Evolutionary conservation across 2,329 filamentous ascomycete species (phyloP).

Genomic region (Fusarium tricinctum): DNA sequence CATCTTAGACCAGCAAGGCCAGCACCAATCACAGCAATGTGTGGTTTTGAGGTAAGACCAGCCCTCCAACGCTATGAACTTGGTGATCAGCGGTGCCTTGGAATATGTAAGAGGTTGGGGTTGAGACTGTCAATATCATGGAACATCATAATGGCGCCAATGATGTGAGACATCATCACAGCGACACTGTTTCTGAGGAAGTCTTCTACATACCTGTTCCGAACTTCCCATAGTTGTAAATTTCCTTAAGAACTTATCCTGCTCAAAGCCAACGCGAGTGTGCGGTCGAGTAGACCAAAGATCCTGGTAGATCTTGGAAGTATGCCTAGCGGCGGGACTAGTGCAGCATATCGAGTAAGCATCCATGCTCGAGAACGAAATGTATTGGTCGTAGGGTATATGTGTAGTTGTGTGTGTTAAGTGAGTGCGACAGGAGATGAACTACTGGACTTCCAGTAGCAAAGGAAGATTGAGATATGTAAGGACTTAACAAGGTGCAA

Average conservation of each 20-base stretch:
- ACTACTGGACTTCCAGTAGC: slow-evolving; percentile 44
- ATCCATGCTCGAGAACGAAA: slow-evolving; percentile 58
- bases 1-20: slow-evolving; percentile 79
- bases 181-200: not conserved
- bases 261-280: slow-evolving; percentile 53
- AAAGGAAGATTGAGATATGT: slow-evolving; percentile 13
- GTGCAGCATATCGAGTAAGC: slow-evolving; percentile 66
- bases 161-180: slow-evolving; percentile 6
- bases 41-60: slow-evolving; percentile 56
- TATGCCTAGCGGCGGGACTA: slow-evolving; percentile 59
- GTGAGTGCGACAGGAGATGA: slow-evolving; percentile 1
- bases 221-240: slow-evolving; percentile 52
- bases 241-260: slow-evolving; percentile 50
- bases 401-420: slow-evolving; percentile 9
- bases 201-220: slow-evolving; percentile 54
- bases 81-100: slow-evolving; percentile 43
- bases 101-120: slow-evolving; percentile 31
- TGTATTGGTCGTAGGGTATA: slow-evolving; percentile 18
- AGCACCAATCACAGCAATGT: slow-evolving; percentile 77
- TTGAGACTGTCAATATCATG: not conserved
- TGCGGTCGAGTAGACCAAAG: slow-evolving; percentile 59
- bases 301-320: slow-evolving; percentile 66
- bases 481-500: slow-evolving; percentile 22
- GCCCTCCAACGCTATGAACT: slow-evolving; percentile 40
- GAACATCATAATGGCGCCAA: not conserved